Conservation (phyloP, 1,284 basidiomycete species). For the Moesziomyces sp. region DNA sequence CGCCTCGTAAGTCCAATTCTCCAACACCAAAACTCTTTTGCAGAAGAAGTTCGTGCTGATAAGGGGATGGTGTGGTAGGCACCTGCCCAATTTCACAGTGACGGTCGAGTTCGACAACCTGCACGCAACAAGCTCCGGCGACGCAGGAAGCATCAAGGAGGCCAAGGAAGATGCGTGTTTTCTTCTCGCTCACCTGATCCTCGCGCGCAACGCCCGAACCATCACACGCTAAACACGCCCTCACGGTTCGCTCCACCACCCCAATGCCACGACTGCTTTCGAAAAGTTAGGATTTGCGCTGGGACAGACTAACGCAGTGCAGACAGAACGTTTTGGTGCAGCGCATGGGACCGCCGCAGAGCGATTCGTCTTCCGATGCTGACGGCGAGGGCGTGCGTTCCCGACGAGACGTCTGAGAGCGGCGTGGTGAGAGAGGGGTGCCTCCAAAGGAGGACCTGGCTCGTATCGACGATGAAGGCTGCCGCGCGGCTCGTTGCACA, state of each 20-base stretch:
- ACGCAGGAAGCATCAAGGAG: conserved; percentile 20
- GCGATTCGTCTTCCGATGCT: background rate
- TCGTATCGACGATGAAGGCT: too few species aligned
- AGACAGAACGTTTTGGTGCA: conserved; percentile 47
- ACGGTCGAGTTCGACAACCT: conserved; percentile 10
- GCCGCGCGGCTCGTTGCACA: too few species aligned
- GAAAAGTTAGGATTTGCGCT: background rate
- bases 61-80: conserved; percentile 5
- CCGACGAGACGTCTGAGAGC: background rate
- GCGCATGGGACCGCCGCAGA: conserved; percentile 22
- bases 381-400: background rate
- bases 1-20: conserved; percentile 14
- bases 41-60: too few species aligned
- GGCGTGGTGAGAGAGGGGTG: too few species aligned
- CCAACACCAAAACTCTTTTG: too few species aligned
- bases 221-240: background rate
- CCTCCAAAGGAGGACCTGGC: too few species aligned
- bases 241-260: too few species aligned
- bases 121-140: background rate
- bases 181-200: background rate
- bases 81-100: conserved; percentile 11
- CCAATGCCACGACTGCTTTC: background rate
- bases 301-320: conserved; percentile 14
- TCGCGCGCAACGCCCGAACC: conserved; percentile 2
- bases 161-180: conserved; percentile 22